phyloP scores from a whole-genome alignment of 1,284 basidiomycete genomes.

The Dichomitus squalens region DNA sequence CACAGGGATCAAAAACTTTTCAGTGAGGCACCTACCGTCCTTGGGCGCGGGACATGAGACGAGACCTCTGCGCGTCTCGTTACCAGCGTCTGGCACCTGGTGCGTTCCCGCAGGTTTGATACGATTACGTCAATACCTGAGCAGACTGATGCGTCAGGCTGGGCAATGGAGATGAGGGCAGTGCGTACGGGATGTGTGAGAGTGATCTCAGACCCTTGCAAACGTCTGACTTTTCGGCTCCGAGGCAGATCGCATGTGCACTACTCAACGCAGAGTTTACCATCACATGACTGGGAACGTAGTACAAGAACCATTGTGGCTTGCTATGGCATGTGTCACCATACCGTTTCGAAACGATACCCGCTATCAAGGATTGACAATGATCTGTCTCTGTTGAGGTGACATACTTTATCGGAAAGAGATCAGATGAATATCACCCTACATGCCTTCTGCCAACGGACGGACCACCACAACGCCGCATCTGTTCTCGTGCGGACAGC shows the following conservation, averaged over 20 bases:
- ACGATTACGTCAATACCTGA: background rate
- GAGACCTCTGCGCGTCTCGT: background rate
- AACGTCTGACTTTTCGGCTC: background rate
- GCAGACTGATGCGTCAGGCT: background rate
- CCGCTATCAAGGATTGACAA: background rate
- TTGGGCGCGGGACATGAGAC: background rate
- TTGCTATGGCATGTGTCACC: too few species aligned
- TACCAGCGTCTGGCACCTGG: background rate
- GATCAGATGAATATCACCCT: too few species aligned
- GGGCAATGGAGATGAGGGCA: background rate
- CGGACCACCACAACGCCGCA: too few species aligned
- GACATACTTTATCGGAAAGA: background rate
- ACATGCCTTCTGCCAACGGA: too few species aligned
- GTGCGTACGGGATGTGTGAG: background rate
- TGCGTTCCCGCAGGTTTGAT: background rate
- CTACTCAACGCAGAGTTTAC: too few species aligned
- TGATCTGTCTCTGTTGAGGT: background rate
- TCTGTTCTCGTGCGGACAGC: too few species aligned
- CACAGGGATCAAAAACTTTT: background rate
- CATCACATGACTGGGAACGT: too few species aligned
- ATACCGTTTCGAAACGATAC: background rate
- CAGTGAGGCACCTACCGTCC: background rate
- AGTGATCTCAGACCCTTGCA: background rate
- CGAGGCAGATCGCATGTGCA: background rate
- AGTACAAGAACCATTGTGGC: too few species aligned